phyloP scores from a whole-genome alignment of 805 yeast genomes.

The Monosporozyma siamensis region DNA sequence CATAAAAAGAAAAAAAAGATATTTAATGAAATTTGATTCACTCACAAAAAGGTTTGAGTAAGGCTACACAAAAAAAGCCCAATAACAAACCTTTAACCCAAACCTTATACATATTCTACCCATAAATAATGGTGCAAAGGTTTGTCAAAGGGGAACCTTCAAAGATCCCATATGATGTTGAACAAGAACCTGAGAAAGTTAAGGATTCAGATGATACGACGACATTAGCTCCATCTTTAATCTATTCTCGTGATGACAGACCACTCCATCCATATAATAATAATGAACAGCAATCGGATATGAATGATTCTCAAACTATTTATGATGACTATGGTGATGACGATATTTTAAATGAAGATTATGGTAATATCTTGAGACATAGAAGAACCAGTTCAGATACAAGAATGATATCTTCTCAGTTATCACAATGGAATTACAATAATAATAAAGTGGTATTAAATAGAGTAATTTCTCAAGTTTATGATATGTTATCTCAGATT shows the following conservation, averaged over 20 bases:
- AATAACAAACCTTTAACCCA: too few relatives aligned
- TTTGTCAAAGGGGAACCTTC: background rate
- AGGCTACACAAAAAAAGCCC: too few relatives aligned
- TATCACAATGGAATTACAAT: constrained; percentile 70
- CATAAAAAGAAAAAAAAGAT: too few relatives aligned
- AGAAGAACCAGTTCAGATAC: constrained; percentile 13
- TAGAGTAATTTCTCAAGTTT: constrained; percentile 47
- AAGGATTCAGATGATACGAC: constrained; percentile 4
- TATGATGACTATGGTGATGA: background rate
- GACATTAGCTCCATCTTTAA: constrained; percentile 7
- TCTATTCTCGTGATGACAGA: constrained; percentile 7
- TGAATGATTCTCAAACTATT: constrained; percentile 1
- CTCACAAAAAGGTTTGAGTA: too few relatives aligned
- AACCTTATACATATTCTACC: too few relatives aligned
- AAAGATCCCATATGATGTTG: background rate
- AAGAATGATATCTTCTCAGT: constrained; percentile 27
- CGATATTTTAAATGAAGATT: background rate
- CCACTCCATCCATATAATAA: background rate
- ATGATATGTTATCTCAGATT: constrained; percentile 42
- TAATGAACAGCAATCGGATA: background rate
- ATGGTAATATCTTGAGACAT: background rate
- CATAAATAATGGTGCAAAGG: constrained; percentile 3
- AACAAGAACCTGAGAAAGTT: background rate
- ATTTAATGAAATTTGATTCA: too few relatives aligned
- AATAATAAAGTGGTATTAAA: constrained; percentile 58